Percentiles rank a stretch among this genome's conserved stretches.
phyloP scores from a whole-genome alignment of 495 filamentous ascomycete species.

The Evansstolkia leycettana region DNA sequence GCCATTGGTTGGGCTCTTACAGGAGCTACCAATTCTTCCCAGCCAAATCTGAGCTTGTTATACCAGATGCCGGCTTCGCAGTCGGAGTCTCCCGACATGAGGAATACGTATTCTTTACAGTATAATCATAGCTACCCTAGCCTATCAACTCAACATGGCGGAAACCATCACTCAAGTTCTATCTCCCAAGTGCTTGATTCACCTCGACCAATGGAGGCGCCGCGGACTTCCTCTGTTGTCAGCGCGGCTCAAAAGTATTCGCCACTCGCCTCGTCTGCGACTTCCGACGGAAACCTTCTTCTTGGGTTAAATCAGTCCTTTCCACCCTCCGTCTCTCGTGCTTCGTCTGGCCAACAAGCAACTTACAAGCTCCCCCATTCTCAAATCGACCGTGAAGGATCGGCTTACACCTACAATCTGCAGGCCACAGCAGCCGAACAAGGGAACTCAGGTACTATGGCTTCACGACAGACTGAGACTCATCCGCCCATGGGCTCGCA shows the following conservation, averaged over 20 bases:
- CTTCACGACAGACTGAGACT: slow-evolving; percentile 16
- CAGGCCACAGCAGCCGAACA: slow-evolving; percentile 22
- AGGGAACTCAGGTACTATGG: slow-evolving; percentile 24
- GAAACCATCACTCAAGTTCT: slow-evolving; percentile 10
- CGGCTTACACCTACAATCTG: slow-evolving; percentile 15
- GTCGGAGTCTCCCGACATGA: slow-evolving; percentile 7
- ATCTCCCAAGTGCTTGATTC: slow-evolving; percentile 11
- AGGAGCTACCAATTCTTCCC: slow-evolving; percentile 70
- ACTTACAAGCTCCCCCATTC: slow-evolving; percentile 28
- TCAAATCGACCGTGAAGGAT: slow-evolving; percentile 10
- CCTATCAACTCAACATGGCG: slow-evolving; percentile 12
- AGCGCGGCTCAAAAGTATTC: slow-evolving; percentile 12
- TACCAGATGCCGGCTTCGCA: slow-evolving; percentile 43
- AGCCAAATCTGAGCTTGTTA: slow-evolving; percentile 61
- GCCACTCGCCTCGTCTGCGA: slow-evolving; percentile 7
- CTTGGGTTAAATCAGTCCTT: slow-evolving; percentile 20
- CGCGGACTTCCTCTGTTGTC: slow-evolving; percentile 7
- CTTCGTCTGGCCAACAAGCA: slow-evolving; percentile 27
- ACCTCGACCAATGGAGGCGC: slow-evolving; percentile 7
- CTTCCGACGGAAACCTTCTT: slow-evolving; percentile 16
- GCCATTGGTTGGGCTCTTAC: slow-evolving; percentile 70
- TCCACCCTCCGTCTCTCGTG: slow-evolving; percentile 10
- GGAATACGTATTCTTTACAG: slow-evolving; percentile 18
- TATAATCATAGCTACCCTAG: slow-evolving; percentile 22
- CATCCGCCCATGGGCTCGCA: slow-evolving; percentile 26